Base-by-base conservation (phyloP, 2,329 filamentous ascomycete genomes). In the Hirsutella rhossiliensis region DNA sequence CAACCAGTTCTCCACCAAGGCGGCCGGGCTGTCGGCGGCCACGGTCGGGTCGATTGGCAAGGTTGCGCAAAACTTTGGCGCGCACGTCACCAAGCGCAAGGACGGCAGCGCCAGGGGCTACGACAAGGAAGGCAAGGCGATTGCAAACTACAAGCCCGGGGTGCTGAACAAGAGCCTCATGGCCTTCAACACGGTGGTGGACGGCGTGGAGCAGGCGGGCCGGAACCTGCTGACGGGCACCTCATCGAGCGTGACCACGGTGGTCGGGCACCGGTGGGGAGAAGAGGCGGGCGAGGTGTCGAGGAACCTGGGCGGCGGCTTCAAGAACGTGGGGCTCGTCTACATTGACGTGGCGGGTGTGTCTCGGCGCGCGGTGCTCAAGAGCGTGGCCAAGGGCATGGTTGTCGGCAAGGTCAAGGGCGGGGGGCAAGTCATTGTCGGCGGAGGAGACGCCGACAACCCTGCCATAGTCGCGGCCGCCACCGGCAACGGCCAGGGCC, bases 311-410 rank as follows among this genome's bases (percentile, higher is more conserved):
- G 85, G 87, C 1, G 82, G 87, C 5, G 90, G 89, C 20, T 81
- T 96, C 56, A 95, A 92, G 72, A 98, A 97, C 52, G 92, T 97
- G 8, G 92, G 89, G 6, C 72, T 98, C 27, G 92, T 98, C 29
- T 98, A 98, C 60, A 95, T 98, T 48, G 92, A 98, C 55, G 90
- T 94, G 2, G 84, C 89, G 0, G 92, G 92, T 31, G 92, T 98
- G 2, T 94, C 86, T 44, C 75, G 92, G 37, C 79, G 82, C 48
- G 92, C 92, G 0, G 79, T 98, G 38, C 76, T 98, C 59, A 98
- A 96, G 71, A 87, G 84, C 37, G 92, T 97, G 1, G 92, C 89
- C 18, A 96, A 94, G 69, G 88, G 92, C 36, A 97, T 98, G 92
- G 82, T 94, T 0, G 80, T 94, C 5, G 87, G 87, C 31, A 80